Percentiles rank a stretch among this genome's conserved stretches.
phyloP scores from a whole-genome alignment of 306 rosid species.

The Trichosanthes cucumerina region DNA sequence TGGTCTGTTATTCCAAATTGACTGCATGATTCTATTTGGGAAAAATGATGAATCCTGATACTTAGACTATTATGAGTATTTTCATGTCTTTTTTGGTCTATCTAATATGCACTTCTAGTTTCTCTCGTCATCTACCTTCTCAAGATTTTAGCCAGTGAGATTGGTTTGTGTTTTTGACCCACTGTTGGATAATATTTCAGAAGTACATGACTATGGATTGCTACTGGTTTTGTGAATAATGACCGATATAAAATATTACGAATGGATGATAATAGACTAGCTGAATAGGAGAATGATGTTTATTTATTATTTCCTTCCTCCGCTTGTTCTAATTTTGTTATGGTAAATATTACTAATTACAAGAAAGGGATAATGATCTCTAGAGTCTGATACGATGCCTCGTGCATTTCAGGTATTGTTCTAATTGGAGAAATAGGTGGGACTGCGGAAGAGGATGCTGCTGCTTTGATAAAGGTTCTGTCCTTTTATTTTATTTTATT shows the following conservation, averaged over 20 bases:
- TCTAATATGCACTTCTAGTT: neutral
- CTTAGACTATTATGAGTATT: neutral
- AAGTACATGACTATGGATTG: neutral
- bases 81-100: neutral
- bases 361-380: neutral
- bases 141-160: neutral
- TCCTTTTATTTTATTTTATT: neutral
- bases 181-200: neutral
- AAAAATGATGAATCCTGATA: neutral
- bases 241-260: neutral
- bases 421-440: slow-evolving; percentile 99
- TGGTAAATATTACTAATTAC: neutral
- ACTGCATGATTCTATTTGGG: neutral
- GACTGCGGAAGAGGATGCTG: slow-evolving; percentile 99
- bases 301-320: neutral
- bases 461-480: slow-evolving; percentile 83
- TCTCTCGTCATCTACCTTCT: neutral
- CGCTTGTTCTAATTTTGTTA: neutral
- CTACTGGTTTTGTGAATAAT: neutral
- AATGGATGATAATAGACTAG: neutral
- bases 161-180: neutral
- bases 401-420: slow-evolving; percentile 56
- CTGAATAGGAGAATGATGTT: neutral
- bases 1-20: neutral
- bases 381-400: slow-evolving; percentile 4